Evolutionary conservation across 805 yeast species (phyloP), one percentile per base, ranked within the genome.

Genomic region (Scheffersomyces lignosus): DNA sequence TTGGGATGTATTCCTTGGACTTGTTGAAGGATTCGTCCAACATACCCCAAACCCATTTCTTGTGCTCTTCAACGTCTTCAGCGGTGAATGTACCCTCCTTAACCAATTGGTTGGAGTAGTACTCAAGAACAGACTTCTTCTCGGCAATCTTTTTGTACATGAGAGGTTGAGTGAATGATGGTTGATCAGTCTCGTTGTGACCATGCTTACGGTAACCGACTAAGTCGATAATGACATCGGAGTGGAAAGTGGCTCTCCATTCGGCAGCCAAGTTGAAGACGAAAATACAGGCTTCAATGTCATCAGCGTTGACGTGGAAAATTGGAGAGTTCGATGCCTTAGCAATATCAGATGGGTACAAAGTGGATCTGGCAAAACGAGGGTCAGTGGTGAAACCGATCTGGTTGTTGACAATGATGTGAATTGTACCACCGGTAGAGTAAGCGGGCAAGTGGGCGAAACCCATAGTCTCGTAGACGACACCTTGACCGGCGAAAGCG

Each of bases 381-480:
- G 99, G 99, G 64, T 93, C 98, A 35, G 99, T 93, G 49, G 99
- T 93, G 80, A 93, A 93, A 67, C 99, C 99, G 64, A 93, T 91
- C 78, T 93, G 99, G 74, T 93, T 93, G 72, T 93, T 93, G 48
- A 93, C 89, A 58, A 93, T 90, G 49, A 93, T 80, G 70, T 93
- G 99, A 51, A 93, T 75, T 35, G 98, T 89, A 76, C 99, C 99
- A 73, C 99, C 99, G 33, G 98, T 90, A 34, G 96, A 79, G 73
- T 87, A 93, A 51, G 93, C 96, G 51, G 96, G 96, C 60, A 93
- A 77, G 54, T 81, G 79, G 54, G 87, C 78, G 71, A 93, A 85
- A 40, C 98, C 98, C 86, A 91, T 82, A 37, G 99, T 91, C 74
- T 93, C 99, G 70, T 93, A 93, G 41, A 93, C 97, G 39, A 93